Base-by-base conservation (phyloP, 2,329 filamentous ascomycete genomes). In the Fusarium guadeloupense region DNA sequence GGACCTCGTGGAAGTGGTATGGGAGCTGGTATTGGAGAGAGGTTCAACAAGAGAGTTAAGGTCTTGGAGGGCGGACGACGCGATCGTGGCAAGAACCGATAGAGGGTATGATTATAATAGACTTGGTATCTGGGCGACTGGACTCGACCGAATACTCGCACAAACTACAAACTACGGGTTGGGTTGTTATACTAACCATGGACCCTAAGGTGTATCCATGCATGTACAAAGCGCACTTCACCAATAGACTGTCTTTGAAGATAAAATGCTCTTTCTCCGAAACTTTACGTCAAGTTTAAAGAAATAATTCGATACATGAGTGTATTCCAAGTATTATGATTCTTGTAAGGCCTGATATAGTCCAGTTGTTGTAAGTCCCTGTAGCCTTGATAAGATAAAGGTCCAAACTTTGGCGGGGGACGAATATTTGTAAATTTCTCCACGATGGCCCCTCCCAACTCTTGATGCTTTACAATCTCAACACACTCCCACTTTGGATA, bases 41-140 rank as follows among this genome's bases (percentile, higher is more conserved):
- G 84, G 35, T 93, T 90, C 72, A 87, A 87, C 69, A 91, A 91
- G 79, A 85, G 84, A 74, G 80, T 87, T 69, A 89, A 86, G 79
- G 72, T 80, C 21, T 55, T 83, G 66, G 81, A 84, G 54, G 71
- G 72, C 20, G 81, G 81, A 19, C 77, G 80, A 14, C 74, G 77
- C 54, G 77, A 78, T 62, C 73, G 78, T 52, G 77, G 78, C 41
- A 81, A 80, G 68, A 74, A 72, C 25, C 72, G 76, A 67, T 79
- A 72, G 59, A 64, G 14, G 37, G 9, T 19, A 35, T 19, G 38
- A 25, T 16, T 10, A 40, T 54, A 50, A 50, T 62, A 59, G 39
- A 66, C n/a, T 23, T 40, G 35, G 26, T 28, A 49, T 47, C 33
- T 37, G 48, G 42, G 41, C 40, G 31, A 42, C 17, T 34, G 12